These are phyloP conservation scores for Saccharomyces hybrid DNA, from an alignment of 1,139 yeast genomes.

Conservation along the genomic window DNA sequence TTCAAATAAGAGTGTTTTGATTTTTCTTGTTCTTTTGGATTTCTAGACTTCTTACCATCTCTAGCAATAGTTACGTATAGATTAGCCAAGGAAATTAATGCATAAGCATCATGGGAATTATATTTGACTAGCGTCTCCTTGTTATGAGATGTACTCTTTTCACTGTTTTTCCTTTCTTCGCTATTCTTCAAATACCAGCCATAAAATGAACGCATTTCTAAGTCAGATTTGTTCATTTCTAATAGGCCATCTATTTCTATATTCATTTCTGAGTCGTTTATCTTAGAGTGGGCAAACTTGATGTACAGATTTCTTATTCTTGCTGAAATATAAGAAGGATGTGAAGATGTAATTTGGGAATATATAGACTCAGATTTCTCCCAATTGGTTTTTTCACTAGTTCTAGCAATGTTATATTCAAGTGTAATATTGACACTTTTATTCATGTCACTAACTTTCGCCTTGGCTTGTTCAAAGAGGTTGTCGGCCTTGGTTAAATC, in stretches of 20 bases:
- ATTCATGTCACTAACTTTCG: conserved; percentile 29
- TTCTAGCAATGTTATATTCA: conserved; percentile 56
- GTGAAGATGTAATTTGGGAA: conserved; percentile 43
- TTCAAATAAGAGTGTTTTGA: conserved; percentile 72
- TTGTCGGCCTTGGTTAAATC: conserved; percentile 46
- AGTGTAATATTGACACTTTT: conserved; percentile 41
- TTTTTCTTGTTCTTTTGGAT: conserved; percentile 46
- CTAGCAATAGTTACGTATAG: conserved; percentile 78
- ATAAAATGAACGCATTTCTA: conserved; percentile 83
- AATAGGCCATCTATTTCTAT: conserved; percentile 50
- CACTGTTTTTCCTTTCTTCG: conserved; percentile 25
- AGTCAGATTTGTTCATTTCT: conserved; percentile 47
- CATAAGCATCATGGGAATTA: conserved; percentile 84
- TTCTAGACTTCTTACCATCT: conserved; percentile 48
- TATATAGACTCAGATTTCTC: conserved; percentile 39
- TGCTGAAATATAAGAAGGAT: conserved; percentile 74
- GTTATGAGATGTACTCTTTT: conserved; percentile 72
- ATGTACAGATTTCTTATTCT: conserved; percentile 61
- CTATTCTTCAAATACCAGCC: conserved; percentile 76
- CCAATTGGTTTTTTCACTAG: conserved; percentile 41
- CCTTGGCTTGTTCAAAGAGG: conserved; percentile 47
- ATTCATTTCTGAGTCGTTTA: conserved; percentile 19
- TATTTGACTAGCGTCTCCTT: conserved; percentile 74
- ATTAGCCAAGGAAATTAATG: conserved; percentile 84
- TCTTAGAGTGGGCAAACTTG: conserved; percentile 34